Evolutionary conservation across 345 rosid species (phyloP), one percentile per base, ranked within the genome.

Genomic region (Sonneratia caseolaris): DNA sequence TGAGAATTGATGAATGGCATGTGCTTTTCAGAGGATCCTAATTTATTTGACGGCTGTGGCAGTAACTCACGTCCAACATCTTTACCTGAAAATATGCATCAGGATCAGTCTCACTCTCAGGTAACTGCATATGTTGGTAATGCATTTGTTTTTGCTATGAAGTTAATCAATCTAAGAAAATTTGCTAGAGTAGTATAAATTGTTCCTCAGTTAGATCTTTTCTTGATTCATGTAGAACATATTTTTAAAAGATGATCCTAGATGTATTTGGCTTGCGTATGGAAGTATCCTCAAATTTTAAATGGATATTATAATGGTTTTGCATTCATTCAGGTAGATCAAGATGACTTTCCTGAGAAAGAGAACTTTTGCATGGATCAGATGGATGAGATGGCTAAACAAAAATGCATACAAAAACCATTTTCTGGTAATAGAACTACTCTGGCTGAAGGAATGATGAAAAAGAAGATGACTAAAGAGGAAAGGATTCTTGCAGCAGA

Each of bases 401-500:
- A 13, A 38, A 64, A 68, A 57, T 40, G 56, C 67, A 57, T 47
- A 79, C 70, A 68, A 21, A 65, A 72, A 70, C 68, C 65, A 27
- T 51, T 65, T 70, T 59, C 77, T 70, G 75, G 70, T 69, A 83
- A 79, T 79, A 79, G 72, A 72, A 70, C 68, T 70, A 70, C 38
- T 72, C 40, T 59, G 38, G 74, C 74, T 80, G 85, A 82, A 80
- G 81, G 68, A 36, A 70, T 72, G 27, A 71, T 69, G 64, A 89
- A 81, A 80, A 85, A 73, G 71, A 86, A 73, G 82, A 71, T 78
- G 76, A 73, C 83, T 0, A 85, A 84, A 71, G 91, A 84, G 77
- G 97, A 86, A 53, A 84, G 83, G 47, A 55, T 56, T 75, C 87
- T 18, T 70, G 75, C 80, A 16, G 77, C 80, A 84, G 93, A 89